Evolutionary conservation across 768 basidiomycete genomes (phyloP).

Genomic region (Leucocoprinus sp.): DNA sequence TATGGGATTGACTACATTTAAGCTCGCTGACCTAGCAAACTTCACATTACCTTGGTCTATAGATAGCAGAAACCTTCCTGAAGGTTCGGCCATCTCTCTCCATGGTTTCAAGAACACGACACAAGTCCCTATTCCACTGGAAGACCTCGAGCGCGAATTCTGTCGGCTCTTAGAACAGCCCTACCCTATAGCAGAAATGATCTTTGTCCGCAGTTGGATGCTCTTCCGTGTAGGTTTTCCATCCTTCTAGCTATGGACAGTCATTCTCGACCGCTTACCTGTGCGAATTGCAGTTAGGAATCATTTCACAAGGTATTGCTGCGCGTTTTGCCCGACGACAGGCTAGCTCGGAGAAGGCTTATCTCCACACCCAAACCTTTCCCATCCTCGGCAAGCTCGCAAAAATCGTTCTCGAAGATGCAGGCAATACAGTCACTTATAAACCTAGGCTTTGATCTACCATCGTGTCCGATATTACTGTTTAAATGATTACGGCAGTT

Average conservation of each 20-base stretch:
- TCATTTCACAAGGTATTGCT: slow-evolving; percentile 87
- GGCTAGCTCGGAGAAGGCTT: slow-evolving; percentile 79
- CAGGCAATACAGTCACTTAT: slow-evolving; percentile 27
- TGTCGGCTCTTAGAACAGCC: slow-evolving; percentile 54
- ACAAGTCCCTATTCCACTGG: slow-evolving; percentile 51
- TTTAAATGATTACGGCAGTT: too few species aligned
- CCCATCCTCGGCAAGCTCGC: slow-evolving; percentile 60
- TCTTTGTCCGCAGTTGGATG: slow-evolving; percentile 82
- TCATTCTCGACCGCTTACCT: neutral
- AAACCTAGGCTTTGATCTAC: slow-evolving; percentile 25
- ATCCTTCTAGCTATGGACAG: too few species aligned
- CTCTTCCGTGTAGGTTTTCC: slow-evolving; percentile 55
- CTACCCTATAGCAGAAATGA: slow-evolving; percentile 74
- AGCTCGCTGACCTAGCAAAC: slow-evolving; percentile 88
- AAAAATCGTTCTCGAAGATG: slow-evolving; percentile 46
- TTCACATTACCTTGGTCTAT: slow-evolving; percentile 80
- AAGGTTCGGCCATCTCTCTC: slow-evolving; percentile 21
- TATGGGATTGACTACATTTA: slow-evolving; percentile 3
- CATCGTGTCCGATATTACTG: neutral
- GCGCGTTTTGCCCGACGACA: slow-evolving; percentile 80
- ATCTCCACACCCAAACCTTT: slow-evolving; percentile 36
- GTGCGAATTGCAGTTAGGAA: slow-evolving; percentile 37
- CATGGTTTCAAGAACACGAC: slow-evolving; percentile 59
- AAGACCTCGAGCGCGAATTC: slow-evolving; percentile 77
- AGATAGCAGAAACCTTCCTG: slow-evolving; percentile 32